These are phyloP conservation scores for Trametes gibbosa DNA, from an alignment of 768 basidiomycete species.

Conservation along the genomic window DNA sequence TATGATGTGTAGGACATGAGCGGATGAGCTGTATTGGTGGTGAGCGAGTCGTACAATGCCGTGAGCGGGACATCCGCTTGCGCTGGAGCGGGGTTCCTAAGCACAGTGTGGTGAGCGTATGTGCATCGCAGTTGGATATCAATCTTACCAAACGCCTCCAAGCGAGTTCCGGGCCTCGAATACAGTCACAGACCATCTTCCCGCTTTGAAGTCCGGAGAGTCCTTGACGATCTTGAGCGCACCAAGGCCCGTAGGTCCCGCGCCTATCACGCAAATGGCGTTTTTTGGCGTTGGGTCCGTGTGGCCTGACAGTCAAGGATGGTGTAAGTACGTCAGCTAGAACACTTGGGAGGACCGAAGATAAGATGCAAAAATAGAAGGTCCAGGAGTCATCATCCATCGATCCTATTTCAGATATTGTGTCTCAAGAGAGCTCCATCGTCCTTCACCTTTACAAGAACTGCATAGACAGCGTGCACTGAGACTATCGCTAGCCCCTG, in stretches of 20 bases:
- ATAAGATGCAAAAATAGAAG: too few species aligned
- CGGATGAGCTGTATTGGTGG: constrained; percentile 78
- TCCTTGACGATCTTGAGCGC: constrained; percentile 65
- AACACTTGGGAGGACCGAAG: too few species aligned
- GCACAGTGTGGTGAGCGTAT: neutral
- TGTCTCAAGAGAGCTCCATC: too few species aligned
- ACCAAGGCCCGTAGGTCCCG: constrained; percentile 72
- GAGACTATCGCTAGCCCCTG: too few species aligned
- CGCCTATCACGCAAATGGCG: constrained; percentile 68
- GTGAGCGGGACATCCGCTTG: constrained; percentile 55
- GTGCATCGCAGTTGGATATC: too few species aligned
- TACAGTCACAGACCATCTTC: constrained; percentile 55
- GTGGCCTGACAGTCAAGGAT: neutral
- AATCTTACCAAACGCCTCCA: constrained; percentile 73
- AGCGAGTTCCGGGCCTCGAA: constrained; percentile 67
- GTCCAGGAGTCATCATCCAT: too few species aligned
- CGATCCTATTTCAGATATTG: too few species aligned
- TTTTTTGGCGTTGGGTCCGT: neutral
- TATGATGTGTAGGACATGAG: constrained; percentile 67
- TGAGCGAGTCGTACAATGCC: constrained; percentile 77
- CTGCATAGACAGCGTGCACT: too few species aligned
- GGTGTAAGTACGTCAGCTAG: too few species aligned
- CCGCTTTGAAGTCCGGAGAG: constrained; percentile 51
- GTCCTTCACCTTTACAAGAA: too few species aligned
- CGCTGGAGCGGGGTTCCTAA: constrained; percentile 55